phyloP scores from a whole-genome alignment of 1,284 basidiomycete genomes.

The Trichosporon asahii region DNA sequence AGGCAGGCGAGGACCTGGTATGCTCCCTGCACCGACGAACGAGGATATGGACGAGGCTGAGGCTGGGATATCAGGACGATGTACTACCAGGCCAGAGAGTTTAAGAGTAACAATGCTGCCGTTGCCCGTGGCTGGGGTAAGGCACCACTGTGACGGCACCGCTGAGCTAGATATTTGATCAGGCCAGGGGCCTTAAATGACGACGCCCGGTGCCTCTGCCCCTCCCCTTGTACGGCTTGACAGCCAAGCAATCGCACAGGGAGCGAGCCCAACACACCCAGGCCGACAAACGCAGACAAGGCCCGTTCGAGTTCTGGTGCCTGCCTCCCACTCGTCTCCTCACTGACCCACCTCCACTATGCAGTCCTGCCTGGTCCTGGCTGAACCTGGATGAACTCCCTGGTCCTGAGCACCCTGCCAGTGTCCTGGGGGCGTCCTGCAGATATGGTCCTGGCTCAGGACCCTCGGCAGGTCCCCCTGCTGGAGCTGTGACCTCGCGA shows the following conservation, averaged over 20 bases:
- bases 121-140: slow-evolving; percentile 11
- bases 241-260: too few species aligned
- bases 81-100: slow-evolving; percentile 8
- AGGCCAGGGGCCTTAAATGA: slow-evolving; percentile 6
- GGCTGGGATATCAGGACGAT: slow-evolving; percentile 7
- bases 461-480: too few species aligned
- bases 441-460: slow-evolving; percentile 1
- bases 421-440: not conserved
- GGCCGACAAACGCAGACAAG: not conserved
- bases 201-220: slow-evolving; percentile 6
- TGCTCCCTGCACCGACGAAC: not conserved
- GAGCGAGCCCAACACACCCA: too few species aligned
- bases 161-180: slow-evolving; percentile 10
- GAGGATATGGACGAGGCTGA: not conserved
- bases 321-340: slow-evolving; percentile 7
- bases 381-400: not conserved
- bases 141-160: slow-evolving; percentile 9
- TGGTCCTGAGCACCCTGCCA: not conserved
- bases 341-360: slow-evolving; percentile 4
- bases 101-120: slow-evolving; percentile 10
- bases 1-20: not conserved
- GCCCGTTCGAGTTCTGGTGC: slow-evolving; percentile 8
- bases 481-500: too few species aligned
- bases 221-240: not conserved
- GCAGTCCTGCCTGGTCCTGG: not conserved